These are phyloP conservation scores for Oemleria cerasiformis DNA, from an alignment of 306 rosid species.

Conservation along the genomic window DNA sequence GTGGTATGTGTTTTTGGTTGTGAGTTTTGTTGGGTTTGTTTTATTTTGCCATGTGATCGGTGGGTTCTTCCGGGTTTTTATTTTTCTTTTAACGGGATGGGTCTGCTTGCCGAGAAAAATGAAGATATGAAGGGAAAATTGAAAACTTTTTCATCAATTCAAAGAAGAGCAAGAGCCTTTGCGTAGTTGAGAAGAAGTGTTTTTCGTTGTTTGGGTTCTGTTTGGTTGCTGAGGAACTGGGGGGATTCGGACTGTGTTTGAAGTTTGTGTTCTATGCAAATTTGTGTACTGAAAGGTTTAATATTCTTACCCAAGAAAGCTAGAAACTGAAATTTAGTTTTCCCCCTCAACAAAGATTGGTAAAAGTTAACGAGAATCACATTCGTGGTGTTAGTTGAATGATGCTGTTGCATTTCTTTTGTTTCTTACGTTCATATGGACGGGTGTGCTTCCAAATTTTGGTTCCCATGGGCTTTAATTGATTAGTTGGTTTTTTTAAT, in stretches of 20 bases:
- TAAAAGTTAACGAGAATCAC: not conserved
- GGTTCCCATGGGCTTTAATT: not conserved
- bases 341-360: not conserved
- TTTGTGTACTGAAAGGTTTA: not conserved
- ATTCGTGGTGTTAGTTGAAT: not conserved
- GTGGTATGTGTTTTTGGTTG: not conserved
- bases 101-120: slow-evolving; percentile 1
- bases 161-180: slow-evolving; percentile 13
- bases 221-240: slow-evolving; percentile 6
- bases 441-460: not conserved
- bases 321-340: not conserved
- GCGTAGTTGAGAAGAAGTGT: slow-evolving; percentile 1
- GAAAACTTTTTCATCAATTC: slow-evolving; percentile 19
- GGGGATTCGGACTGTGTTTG: not conserved
- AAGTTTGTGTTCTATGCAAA: not conserved
- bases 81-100: slow-evolving; percentile 16
- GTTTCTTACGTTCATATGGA: not conserved
- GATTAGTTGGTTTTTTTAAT: not conserved
- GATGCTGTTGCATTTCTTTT: not conserved
- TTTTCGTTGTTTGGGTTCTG: not conserved
- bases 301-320: not conserved
- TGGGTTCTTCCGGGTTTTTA: slow-evolving; percentile 30
- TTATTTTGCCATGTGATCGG: slow-evolving; percentile 25
- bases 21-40: slow-evolving; percentile 3
- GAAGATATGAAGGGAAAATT: slow-evolving; percentile 4